Conservation (phyloP, 805 yeast genomes). For the Candida takata region DNA sequence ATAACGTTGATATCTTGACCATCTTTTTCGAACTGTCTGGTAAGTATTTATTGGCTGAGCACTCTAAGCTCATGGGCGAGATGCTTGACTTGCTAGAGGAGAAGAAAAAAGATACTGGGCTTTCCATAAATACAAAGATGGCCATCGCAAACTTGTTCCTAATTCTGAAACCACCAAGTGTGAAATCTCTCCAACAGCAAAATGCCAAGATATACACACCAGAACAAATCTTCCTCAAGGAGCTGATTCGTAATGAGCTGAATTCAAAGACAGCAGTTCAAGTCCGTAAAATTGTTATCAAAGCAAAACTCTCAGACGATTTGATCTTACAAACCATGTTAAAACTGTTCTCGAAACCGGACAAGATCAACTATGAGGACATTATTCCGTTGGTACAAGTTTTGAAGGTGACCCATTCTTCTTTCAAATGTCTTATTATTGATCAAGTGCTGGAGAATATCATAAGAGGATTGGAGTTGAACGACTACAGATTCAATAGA, state of each 20-base stretch:
- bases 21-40: slow-evolving; percentile 75
- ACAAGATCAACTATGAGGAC: slow-evolving; percentile 51
- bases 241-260: slow-evolving; percentile 47
- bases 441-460: slow-evolving; percentile 64
- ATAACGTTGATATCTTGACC: slow-evolving; percentile 61
- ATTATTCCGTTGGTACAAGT: slow-evolving; percentile 44
- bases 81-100: slow-evolving; percentile 51
- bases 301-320: slow-evolving; percentile 40
- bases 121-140: slow-evolving; percentile 49
- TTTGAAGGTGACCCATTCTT: slow-evolving; percentile 32
- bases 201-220: slow-evolving; percentile 27
- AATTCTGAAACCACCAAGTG: slow-evolving; percentile 48
- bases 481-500: slow-evolving; percentile 53
- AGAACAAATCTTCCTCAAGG: slow-evolving; percentile 42
- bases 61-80: slow-evolving; percentile 50
- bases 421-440: slow-evolving; percentile 39
- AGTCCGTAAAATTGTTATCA: slow-evolving; percentile 32
- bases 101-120: slow-evolving; percentile 39
- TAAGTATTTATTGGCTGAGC: slow-evolving; percentile 52
- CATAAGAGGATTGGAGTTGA: slow-evolving; percentile 56
- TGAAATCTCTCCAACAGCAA: slow-evolving; percentile 26
- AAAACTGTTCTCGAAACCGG: slow-evolving; percentile 49
- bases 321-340: slow-evolving; percentile 29
- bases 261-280: slow-evolving; percentile 27
- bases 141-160: slow-evolving; percentile 52